These are phyloP conservation scores for Flaveria floridana DNA, from an alignment of 140 eudicot species.

Conservation along the genomic window DNA sequence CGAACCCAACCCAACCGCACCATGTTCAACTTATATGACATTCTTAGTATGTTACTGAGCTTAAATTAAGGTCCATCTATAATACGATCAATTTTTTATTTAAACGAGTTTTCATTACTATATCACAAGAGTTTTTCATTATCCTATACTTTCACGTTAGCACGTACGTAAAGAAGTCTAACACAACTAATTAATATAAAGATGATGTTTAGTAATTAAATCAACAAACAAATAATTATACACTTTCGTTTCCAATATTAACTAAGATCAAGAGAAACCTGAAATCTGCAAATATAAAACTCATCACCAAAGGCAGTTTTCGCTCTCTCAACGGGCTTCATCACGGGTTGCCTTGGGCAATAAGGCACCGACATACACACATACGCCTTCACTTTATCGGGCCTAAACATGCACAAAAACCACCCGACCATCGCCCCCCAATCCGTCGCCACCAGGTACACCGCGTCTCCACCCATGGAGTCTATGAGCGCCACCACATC, in stretches of 20 bases:
- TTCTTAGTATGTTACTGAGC: too few relatives aligned
- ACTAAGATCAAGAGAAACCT: conserved; percentile 11
- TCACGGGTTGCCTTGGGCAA: conserved; percentile 30
- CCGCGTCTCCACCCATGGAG: conserved; percentile 40
- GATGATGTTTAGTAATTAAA: too few relatives aligned
- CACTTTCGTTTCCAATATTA: not conserved
- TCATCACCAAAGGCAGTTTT: conserved; percentile 27
- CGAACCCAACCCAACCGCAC: too few relatives aligned
- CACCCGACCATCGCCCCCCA: conserved; percentile 73
- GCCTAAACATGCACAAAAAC: conserved; percentile 56
- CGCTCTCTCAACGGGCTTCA: conserved; percentile 23
- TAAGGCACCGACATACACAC: conserved; percentile 56
- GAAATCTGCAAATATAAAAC: conserved; percentile 29
- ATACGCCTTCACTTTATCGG: conserved; percentile 59
- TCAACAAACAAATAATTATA: too few relatives aligned
- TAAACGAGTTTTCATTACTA: too few relatives aligned
- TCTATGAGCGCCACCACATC: conserved; percentile 58
- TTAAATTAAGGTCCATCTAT: too few relatives aligned
- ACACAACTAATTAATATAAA: too few relatives aligned
- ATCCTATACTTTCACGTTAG: not conserved
- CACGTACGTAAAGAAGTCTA: too few relatives aligned
- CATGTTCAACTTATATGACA: too few relatives aligned
- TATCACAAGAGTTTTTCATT: too few relatives aligned
- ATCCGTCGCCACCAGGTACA: conserved; percentile 70
- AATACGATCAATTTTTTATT: too few relatives aligned